Base-by-base conservation (phyloP, 2,329 filamentous ascomycete species). In the Phaeosphaeriaceae sp. region DNA sequence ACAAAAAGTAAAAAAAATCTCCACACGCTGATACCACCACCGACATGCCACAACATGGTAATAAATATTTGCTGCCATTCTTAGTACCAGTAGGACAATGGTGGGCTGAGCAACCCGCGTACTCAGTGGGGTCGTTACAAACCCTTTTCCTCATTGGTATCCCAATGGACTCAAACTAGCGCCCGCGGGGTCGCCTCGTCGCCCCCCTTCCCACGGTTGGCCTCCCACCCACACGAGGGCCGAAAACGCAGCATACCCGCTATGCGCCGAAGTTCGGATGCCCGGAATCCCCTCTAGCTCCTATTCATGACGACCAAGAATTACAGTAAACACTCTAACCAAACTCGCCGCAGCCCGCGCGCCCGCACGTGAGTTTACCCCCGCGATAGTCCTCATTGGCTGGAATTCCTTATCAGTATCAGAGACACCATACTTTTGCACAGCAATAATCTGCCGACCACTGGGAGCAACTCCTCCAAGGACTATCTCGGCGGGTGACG, bases 401-500 rank as follows among this genome's bases (percentile, higher is more conserved):
- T 53, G 43, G 29, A 38, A 4, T 29, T 51, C 57, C 67, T 72
- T 72, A 72, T 72, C 68, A 68, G 62, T 61, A 45, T 52, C 41
- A 58, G 35, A 49, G 54, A 71, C 67, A 71, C 64, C 61, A 72
- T 57, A 56, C 63, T 67, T 55, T 67, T 64, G 60, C 58, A 64
- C 62, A 51, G 49, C 50, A 47, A 33, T 42, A 41, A 46, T 39
- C 61, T 48, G 56, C 60, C 51, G 61, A 58, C 68, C 67, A 68
- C 60, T 68, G 52, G 56, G 52, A 60, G 92, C 40, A 83, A 85
- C 72, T 84, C 58, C 87, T 91, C 91, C 96, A 79, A 45, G 40
- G 56, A 57, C 55, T 54, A 56, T 49, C 49, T 46, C 62, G 62
- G 89, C 70, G 81, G 96, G 39, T 88, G 87, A 78, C 85, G 87